These are phyloP conservation scores for Amylocarpus encephaloides DNA, from an alignment of 2,329 filamentous ascomycete genomes.

Conservation along the genomic window DNA sequence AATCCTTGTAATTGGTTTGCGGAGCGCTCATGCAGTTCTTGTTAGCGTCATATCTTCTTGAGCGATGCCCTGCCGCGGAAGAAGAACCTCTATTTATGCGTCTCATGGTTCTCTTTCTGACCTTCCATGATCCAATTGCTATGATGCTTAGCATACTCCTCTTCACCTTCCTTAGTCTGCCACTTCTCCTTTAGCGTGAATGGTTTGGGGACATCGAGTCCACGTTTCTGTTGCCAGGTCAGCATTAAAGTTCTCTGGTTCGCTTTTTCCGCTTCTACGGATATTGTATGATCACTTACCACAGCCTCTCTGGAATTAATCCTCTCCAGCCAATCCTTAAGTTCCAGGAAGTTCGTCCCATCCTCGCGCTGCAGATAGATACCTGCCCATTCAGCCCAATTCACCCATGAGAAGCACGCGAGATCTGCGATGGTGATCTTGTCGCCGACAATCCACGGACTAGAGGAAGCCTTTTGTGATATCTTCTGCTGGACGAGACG, in stretches of 20 bases:
- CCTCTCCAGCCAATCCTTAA: constrained; percentile 55
- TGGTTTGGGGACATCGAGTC: constrained; percentile 62
- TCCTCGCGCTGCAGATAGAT: constrained; percentile 28
- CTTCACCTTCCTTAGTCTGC: constrained; percentile 47
- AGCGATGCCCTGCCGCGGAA: no score
- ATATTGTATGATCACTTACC: background rate
- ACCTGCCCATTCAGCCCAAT: constrained; percentile 37
- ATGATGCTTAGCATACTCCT: constrained; percentile 39
- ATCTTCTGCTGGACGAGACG: constrained; percentile 28
- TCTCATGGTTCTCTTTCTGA: constrained; percentile 35
- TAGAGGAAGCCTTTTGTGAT: constrained; percentile 15
- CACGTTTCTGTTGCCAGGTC: constrained; percentile 46
- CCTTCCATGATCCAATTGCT: constrained; percentile 57
- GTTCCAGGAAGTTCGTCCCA: constrained; percentile 45
- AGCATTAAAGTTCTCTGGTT: background rate
- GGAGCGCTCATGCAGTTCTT: no score
- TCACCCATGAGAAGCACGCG: constrained; percentile 45
- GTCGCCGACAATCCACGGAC: constrained; percentile 54
- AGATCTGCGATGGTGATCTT: constrained; percentile 69
- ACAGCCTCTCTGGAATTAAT: constrained; percentile 62
- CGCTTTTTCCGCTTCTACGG: background rate
- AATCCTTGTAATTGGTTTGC: no score
- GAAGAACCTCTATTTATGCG: constrained; percentile 22
- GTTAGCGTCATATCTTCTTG: no score
- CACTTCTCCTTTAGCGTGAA: constrained; percentile 39